Evolutionary conservation across 768 basidiomycete genomes (phyloP).

Genomic region (Naganishia vaughanmartiniae): DNA sequence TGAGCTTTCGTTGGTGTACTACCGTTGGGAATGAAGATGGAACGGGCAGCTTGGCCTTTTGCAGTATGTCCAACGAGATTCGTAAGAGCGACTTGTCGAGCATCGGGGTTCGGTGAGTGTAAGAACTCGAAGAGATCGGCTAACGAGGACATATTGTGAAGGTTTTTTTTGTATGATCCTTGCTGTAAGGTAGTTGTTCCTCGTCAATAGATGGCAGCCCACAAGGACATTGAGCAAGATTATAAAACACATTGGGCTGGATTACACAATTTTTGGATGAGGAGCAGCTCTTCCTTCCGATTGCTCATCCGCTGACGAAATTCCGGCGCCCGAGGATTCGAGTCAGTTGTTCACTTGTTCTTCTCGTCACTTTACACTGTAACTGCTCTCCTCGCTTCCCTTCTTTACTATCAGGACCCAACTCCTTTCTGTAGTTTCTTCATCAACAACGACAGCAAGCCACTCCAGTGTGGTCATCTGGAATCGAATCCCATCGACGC

Average conservation of each 20-base stretch:
- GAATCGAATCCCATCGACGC: neutral
- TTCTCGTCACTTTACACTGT: too few relatives aligned
- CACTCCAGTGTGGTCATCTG: neutral
- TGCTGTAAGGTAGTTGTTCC: neutral
- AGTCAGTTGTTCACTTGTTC: too few relatives aligned
- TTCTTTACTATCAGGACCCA: too few relatives aligned
- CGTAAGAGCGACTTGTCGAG: conserved; percentile 77
- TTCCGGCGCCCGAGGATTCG: neutral
- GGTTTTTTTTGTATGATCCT: neutral
- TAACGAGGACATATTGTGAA: conserved; percentile 44
- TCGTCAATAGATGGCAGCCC: too few relatives aligned
- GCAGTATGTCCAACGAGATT: conserved; percentile 79
- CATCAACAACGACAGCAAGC: neutral
- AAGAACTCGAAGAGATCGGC: conserved; percentile 78
- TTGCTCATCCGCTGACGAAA: conserved; percentile 9
- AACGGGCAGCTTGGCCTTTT: conserved; percentile 66
- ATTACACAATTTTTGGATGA: neutral
- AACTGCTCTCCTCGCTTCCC: too few relatives aligned
- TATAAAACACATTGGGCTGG: neutral
- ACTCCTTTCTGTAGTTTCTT: too few relatives aligned
- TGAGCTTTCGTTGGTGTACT: conserved; percentile 61
- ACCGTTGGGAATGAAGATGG: conserved; percentile 69
- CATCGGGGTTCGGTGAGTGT: conserved; percentile 80
- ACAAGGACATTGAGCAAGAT: too few relatives aligned
- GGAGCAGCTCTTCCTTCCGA: neutral